These are phyloP conservation scores for Podospora comata DNA, from an alignment of 495 filamentous ascomycete species.

Conservation along the genomic window DNA sequence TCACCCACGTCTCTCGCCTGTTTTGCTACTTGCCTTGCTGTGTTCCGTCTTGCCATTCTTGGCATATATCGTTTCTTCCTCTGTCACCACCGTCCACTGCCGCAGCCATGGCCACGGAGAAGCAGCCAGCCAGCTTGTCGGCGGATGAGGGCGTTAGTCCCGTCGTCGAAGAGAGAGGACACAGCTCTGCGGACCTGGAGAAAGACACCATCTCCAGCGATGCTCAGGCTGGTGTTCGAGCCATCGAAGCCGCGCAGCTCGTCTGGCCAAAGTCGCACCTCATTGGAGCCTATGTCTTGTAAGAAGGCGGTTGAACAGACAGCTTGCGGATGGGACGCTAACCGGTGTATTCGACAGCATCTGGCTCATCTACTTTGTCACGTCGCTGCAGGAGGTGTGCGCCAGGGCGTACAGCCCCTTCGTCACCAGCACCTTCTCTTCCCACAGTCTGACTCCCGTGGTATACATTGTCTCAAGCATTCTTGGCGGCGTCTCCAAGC, in stretches of 20 bases:
- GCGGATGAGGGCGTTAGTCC: not conserved
- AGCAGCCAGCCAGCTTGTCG: slow-evolving; percentile 1
- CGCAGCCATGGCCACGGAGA: not conserved
- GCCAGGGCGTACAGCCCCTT: slow-evolving; percentile 40
- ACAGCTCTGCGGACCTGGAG: not conserved
- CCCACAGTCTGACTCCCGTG: slow-evolving; percentile 49
- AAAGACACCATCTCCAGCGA: not conserved
- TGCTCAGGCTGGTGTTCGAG: slow-evolving; percentile 18
- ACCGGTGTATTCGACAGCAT: slow-evolving; percentile 34
- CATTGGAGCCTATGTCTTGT: slow-evolving; percentile 19
- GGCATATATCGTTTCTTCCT: not conserved
- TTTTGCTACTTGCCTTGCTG: not conserved
- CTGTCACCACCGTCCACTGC: not conserved
- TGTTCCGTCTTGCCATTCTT: not conserved
- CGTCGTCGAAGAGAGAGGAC: not conserved
- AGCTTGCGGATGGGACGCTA: not conserved
- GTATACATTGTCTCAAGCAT: slow-evolving; percentile 51
- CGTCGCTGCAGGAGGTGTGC: slow-evolving; percentile 46
- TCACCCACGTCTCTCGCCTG: not conserved
- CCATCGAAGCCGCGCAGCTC: slow-evolving; percentile 17
- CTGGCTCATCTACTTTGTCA: slow-evolving; percentile 53
- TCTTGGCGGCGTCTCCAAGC: slow-evolving; percentile 59
- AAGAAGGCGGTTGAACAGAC: slow-evolving; percentile 3
- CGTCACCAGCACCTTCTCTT: slow-evolving; percentile 46
- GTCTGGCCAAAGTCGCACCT: slow-evolving; percentile 20